phyloP scores from a whole-genome alignment of 2,329 filamentous ascomycete genomes.

The Cladophialophora carrionii region DNA sequence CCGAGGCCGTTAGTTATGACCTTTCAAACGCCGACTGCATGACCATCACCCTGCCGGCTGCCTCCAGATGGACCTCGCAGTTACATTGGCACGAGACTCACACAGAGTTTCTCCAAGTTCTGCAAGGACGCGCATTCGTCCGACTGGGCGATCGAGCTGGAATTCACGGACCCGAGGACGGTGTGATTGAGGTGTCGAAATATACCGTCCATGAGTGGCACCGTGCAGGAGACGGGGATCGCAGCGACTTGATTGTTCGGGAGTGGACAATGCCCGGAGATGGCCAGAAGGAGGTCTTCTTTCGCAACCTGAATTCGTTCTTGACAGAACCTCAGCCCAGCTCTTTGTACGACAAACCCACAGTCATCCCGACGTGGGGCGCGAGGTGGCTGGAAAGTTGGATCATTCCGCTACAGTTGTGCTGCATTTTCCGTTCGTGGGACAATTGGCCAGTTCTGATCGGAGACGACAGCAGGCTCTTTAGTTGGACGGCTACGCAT shows the following conservation, averaged over 20 bases:
- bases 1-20: conserved; percentile 38
- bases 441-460: conserved; percentile 31
- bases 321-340: conserved; percentile 29
- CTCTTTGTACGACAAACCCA: conserved; percentile 19
- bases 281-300: conserved; percentile 54
- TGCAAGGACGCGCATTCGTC: conserved; percentile 45
- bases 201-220: conserved; percentile 54
- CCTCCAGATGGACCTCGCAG: conserved; percentile 55
- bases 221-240: conserved; percentile 40
- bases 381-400: conserved; percentile 21
- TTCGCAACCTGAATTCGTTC: conserved; percentile 53
- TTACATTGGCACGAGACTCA: conserved; percentile 57
- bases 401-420: conserved; percentile 28
- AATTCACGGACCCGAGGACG: conserved; percentile 20
- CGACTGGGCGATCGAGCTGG: conserved; percentile 19
- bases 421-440: conserved; percentile 27
- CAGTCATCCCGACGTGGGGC: conserved; percentile 9
- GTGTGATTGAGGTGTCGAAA: conserved; percentile 42
- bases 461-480: conserved; percentile 24
- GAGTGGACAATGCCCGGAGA: conserved; percentile 55
- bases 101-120: conserved; percentile 52
- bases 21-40: conserved; percentile 47
- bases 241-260: conserved; percentile 49
- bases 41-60: conserved; percentile 50
- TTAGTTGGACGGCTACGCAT: conserved; percentile 30